Base-by-base conservation (phyloP, 2,329 filamentous ascomycete genomes). In the Aspergillus ustus region DNA sequence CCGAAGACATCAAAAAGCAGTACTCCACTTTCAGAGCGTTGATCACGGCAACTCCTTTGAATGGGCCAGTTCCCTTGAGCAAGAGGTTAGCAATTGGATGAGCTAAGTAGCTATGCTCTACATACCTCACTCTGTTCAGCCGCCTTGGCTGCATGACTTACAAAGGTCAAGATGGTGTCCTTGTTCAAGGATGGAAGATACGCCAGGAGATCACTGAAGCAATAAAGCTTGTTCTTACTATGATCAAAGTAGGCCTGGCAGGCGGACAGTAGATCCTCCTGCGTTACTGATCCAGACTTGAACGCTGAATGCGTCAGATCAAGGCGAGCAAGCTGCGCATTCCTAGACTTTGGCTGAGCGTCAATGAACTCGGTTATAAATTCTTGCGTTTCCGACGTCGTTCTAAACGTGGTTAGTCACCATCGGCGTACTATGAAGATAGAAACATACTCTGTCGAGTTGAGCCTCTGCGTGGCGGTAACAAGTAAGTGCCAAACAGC, bases 1-100 rank as follows among this genome's bases (percentile, higher is more conserved):
- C 61, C 7, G 69, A 70, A 9, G 76, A 77, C 19, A 81, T 62
- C 28, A 71, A 64, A 55, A 80, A 72, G 54, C 76, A 76, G 59
- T 80, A 81, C 34, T 80, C 76, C 22, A 80, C 63, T 62, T 81
- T 82, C 20, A 81, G 70, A 17, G 73, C 72, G 65, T 81, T 82
- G 59, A 81, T 78, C 55, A 64, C 67, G 8, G 75, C 60, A 59
- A 79, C 70, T 13, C 69, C 63, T 44, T 70, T 72, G 28, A 67
- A 67, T 34, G 69, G 64, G 31, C 67, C 62, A 19, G 63, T 64
- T 46, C 57, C 51, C 70, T 73, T 52, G 44, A 63, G 51, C 25
- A 28, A 56, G n/a, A 29, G 25, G 40, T 11, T 37, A 29, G 19
- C n/a, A 11, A 17, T 20, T 20, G 5, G 13, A 45, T 22, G 29